These are phyloP conservation scores for Rhizophlyctis rosea DNA, from an alignment of 192 early-diverging fungal genomes.

Conservation along the genomic window DNA sequence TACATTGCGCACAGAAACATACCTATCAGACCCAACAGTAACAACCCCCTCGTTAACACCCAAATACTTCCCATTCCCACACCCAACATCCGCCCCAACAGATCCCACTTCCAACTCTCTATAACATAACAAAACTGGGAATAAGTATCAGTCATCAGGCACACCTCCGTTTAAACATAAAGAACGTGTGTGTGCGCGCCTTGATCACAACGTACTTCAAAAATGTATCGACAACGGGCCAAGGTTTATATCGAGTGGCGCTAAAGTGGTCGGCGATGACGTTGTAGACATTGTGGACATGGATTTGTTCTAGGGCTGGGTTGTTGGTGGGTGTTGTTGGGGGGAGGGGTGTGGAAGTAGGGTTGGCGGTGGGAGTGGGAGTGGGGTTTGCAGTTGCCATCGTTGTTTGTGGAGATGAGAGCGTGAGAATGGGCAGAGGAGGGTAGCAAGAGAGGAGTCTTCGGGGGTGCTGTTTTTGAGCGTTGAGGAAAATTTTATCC, in stretches of 20 bases:
- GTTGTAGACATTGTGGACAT: slow-evolving; percentile 92
- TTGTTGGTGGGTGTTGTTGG: not conserved
- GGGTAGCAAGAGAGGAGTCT: too few relatives aligned
- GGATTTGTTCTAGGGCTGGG: slow-evolving; percentile 56
- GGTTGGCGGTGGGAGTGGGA: not conserved
- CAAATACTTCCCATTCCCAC: slow-evolving; percentile 98
- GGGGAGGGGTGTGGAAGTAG: not conserved
- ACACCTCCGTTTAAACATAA: not conserved
- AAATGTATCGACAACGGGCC: slow-evolving; percentile 93
- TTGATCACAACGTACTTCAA: slow-evolving; percentile 38
- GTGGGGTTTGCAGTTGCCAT: too few relatives aligned
- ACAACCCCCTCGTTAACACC: slow-evolving; percentile 79
- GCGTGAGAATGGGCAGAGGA: too few relatives aligned
- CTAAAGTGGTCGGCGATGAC: slow-evolving; percentile 90
- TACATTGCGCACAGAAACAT: too few relatives aligned
- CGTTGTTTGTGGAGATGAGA: too few relatives aligned
- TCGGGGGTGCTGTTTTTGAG: too few relatives aligned
- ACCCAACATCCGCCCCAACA: slow-evolving; percentile 91
- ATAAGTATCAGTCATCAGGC: not conserved
- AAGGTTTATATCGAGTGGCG: slow-evolving; percentile 95
- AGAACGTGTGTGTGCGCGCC: not conserved
- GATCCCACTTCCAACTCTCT: slow-evolving; percentile 57
- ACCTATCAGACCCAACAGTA: slow-evolving; percentile 84
- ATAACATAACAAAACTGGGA: not conserved
- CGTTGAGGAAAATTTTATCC: too few relatives aligned